Percentiles rank a stretch among this genome's conserved stretches.
Evolutionary conservation across 257 asterid genomes (phyloP).

Genomic region (Solanum bulbocastanum): DNA sequence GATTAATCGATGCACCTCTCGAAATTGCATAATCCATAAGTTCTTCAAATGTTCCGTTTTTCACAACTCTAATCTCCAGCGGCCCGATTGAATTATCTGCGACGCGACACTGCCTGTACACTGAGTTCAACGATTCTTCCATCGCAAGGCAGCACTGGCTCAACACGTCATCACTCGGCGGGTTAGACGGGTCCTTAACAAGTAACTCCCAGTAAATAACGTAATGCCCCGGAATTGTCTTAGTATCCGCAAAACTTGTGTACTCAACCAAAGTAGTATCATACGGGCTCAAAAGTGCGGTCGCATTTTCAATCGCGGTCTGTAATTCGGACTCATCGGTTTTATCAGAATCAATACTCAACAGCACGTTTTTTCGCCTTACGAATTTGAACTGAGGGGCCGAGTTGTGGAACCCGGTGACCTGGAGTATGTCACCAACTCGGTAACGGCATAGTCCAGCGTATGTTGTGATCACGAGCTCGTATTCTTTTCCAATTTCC

Average conservation of each 20-base stretch:
- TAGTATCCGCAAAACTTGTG: slow-evolving; percentile 61
- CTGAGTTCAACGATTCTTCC: slow-evolving; percentile 68
- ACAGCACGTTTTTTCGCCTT: slow-evolving; percentile 51
- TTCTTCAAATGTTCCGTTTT: slow-evolving; percentile 67
- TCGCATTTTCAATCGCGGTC: slow-evolving; percentile 46
- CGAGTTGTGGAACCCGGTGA: slow-evolving; percentile 50
- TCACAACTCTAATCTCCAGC: slow-evolving; percentile 67
- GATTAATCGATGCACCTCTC: slow-evolving; percentile 77
- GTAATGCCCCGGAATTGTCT: slow-evolving; percentile 67
- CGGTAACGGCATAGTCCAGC: slow-evolving; percentile 65
- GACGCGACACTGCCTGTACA: slow-evolving; percentile 66
- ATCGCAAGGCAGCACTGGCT: slow-evolving; percentile 42
- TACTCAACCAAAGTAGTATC: slow-evolving; percentile 47
- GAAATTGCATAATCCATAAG: slow-evolving; percentile 80
- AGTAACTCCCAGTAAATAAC: slow-evolving; percentile 69
- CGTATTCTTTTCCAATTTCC: slow-evolving; percentile 65
- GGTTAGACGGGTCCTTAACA: slow-evolving; percentile 19
- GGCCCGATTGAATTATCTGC: slow-evolving; percentile 75
- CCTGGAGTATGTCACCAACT: slow-evolving; percentile 77
- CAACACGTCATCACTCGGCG: slow-evolving; percentile 26
- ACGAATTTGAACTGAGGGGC: slow-evolving; percentile 72
- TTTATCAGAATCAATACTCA: slow-evolving; percentile 71
- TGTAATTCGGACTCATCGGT: slow-evolving; percentile 72
- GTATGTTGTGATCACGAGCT: slow-evolving; percentile 63
- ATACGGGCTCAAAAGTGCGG: slow-evolving; percentile 14